These are phyloP conservation scores for Tylopilus sp. DNA, from an alignment of 768 basidiomycete genomes.

Conservation along the genomic window DNA sequence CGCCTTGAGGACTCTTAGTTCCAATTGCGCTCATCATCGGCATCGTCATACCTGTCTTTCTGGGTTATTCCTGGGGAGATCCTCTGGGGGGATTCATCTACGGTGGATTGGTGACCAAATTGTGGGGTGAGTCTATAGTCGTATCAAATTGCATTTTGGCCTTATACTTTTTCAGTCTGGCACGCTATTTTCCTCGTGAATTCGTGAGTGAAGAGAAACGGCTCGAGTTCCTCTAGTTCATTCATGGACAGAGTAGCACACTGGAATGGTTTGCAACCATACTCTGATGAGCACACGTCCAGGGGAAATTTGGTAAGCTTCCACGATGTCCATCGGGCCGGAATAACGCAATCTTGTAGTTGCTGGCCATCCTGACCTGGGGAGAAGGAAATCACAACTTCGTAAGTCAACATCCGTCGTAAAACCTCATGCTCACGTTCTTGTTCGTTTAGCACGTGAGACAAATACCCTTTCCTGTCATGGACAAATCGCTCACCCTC, in stretches of 20 bases:
- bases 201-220: conserved; percentile 1
- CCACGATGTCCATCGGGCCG: background rate
- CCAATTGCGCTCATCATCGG: conserved; percentile 8
- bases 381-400: conserved; percentile 15
- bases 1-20: conserved; percentile 1
- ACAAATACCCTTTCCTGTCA: background rate
- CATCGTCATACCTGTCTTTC: background rate
- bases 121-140: conserved; percentile 5
- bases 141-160: background rate
- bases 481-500: background rate
- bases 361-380: conserved; percentile 11
- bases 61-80: conserved; percentile 10
- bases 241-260: conserved; percentile 3
- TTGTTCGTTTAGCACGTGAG: conserved; percentile 8
- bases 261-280: conserved; percentile 10
- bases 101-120: conserved; percentile 5
- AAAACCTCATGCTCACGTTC: background rate
- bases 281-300: conserved; percentile 12
- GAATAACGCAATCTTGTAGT: conserved; percentile 1
- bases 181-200: conserved; percentile 8
- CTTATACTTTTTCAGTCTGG: conserved; percentile 5
- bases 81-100: conserved; percentile 8
- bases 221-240: background rate
- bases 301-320: conserved; percentile 7
- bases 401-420: background rate